Evolutionary conservation across 2,329 filamentous ascomycete species (phyloP).

Genomic region (Trichoderma atrobrunneum): DNA sequence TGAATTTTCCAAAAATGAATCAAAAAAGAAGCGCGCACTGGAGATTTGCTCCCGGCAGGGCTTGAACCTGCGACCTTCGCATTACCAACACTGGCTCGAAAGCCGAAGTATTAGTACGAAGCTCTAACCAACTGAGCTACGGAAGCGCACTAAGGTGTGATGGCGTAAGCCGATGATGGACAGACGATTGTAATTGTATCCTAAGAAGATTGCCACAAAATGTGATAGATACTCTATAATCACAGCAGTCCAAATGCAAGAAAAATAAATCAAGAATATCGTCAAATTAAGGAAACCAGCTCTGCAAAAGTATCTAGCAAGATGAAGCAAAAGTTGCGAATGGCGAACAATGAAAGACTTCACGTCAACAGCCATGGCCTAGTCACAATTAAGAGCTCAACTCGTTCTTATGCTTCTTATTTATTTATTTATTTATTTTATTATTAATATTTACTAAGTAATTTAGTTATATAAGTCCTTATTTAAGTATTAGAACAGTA

Average conservation of each 20-base stretch:
- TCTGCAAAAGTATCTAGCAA: neutral
- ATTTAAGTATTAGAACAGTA: too few species aligned
- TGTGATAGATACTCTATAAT: neutral
- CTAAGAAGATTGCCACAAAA: neutral
- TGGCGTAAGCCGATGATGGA: neutral
- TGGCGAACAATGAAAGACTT: too few species aligned
- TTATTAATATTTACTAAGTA: too few species aligned
- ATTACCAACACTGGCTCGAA: neutral
- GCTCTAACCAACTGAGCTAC: neutral
- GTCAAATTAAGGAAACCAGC: neutral
- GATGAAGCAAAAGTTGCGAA: neutral
- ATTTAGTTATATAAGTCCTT: too few species aligned
- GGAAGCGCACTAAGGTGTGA: neutral
- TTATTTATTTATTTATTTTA: too few species aligned
- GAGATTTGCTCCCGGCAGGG: neutral
- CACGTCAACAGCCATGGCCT: too few species aligned
- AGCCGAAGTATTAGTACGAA: neutral
- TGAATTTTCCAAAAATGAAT: neutral
- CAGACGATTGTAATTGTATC: neutral
- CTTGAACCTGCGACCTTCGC: neutral
- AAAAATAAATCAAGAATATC: neutral
- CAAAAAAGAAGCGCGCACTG: neutral
- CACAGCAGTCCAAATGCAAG: neutral
- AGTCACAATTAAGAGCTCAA: neutral
- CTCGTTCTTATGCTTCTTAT: neutral